These are phyloP conservation scores for Euphorbia pulcherrima DNA, from an alignment of 345 rosid genomes.

Conservation along the genomic window DNA sequence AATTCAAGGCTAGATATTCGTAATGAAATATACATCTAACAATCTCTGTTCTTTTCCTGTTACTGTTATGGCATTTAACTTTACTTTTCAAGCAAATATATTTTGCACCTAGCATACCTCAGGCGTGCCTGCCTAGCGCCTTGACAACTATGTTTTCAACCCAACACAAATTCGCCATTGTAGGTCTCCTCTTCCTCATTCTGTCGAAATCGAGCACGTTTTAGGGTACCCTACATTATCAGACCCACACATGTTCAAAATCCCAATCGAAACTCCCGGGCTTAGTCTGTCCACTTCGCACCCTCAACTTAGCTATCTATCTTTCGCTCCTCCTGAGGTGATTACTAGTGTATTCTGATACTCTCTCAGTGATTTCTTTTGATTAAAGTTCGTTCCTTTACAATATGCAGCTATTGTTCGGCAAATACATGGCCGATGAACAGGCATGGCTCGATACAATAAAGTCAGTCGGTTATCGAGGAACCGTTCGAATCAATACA, in stretches of 20 bases:
- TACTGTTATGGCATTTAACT: too few species aligned
- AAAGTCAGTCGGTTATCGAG: constrained; percentile 56
- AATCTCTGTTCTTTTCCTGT: too few species aligned
- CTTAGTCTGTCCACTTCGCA: constrained; percentile 26
- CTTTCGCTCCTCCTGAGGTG: constrained; percentile 95
- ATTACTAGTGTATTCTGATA: neutral
- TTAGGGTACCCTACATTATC: constrained; percentile 58
- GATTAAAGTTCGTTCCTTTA: too few species aligned
- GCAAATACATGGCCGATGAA: constrained; percentile 64
- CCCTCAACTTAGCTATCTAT: constrained; percentile 51
- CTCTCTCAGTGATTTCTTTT: too few species aligned
- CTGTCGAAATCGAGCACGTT: constrained; percentile 51
- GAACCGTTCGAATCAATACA: constrained; percentile 62
- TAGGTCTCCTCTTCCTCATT: constrained; percentile 67
- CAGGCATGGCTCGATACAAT: constrained; percentile 88
- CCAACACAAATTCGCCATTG: neutral
- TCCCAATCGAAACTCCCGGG: constrained; percentile 44
- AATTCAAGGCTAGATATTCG: too few species aligned
- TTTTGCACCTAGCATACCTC: too few species aligned
- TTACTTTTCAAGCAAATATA: too few species aligned
- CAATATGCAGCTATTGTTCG: constrained; percentile 56
- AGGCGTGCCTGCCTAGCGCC: too few species aligned
- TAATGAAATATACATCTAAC: too few species aligned
- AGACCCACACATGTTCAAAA: constrained; percentile 50
- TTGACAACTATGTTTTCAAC: neutral